A percentile compares a stretch with the other conserved stretches of the same genome.
phyloP scores from a whole-genome alignment of 345 rosid species.

The Zanthoxylum bungeanum region DNA sequence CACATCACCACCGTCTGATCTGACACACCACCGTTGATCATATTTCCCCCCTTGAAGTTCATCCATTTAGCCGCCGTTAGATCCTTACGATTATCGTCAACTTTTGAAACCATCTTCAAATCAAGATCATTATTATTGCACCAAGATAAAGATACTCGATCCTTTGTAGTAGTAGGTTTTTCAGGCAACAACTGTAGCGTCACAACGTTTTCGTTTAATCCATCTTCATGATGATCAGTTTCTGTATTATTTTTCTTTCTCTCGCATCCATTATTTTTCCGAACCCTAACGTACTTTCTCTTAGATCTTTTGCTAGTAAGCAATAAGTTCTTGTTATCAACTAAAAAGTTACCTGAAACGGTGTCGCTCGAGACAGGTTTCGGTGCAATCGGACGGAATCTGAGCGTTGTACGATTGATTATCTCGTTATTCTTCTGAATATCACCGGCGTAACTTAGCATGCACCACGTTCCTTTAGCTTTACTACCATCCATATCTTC shows the following conservation, averaged over 20 bases:
- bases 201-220: not conserved
- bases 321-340: no score
- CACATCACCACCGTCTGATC: slow-evolving; percentile 16
- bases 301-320: slow-evolving; percentile 11
- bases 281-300: slow-evolving; percentile 41
- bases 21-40: not conserved
- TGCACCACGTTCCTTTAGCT: slow-evolving; percentile 8
- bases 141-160: not conserved
- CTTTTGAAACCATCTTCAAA: slow-evolving; percentile 1
- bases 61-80: not conserved
- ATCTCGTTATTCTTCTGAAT: slow-evolving; percentile 13
- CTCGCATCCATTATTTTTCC: slow-evolving; percentile 12
- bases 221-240: not conserved
- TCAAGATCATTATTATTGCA: slow-evolving; percentile 3
- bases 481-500: not conserved
- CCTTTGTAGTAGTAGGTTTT: not conserved
- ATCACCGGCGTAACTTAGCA: slow-evolving; percentile 6
- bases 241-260: not conserved
- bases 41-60: not conserved
- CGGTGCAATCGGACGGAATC: slow-evolving; percentile 35
- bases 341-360: slow-evolving; percentile 1
- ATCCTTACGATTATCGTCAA: not conserved
- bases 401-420: slow-evolving; percentile 23
- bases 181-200: slow-evolving; percentile 32
- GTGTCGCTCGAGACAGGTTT: slow-evolving; percentile 20